A percentile compares a stretch with the other conserved stretches of the same genome.
Conservation (phyloP, 768 basidiomycete genomes). For the Steccherinum ochraceum region DNA sequence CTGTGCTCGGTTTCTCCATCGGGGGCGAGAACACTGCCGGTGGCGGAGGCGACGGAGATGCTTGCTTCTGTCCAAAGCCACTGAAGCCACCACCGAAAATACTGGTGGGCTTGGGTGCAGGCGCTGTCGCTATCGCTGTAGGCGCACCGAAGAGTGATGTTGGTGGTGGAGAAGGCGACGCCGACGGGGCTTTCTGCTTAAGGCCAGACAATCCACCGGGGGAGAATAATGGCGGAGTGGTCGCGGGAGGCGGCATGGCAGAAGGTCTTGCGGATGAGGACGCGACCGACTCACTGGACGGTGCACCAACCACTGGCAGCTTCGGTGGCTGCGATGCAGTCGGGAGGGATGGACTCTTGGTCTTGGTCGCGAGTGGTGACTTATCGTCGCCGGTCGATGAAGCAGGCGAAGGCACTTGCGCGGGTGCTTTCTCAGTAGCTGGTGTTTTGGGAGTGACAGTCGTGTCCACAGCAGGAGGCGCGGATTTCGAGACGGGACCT, state of each 20-base stretch:
- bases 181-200: no score
- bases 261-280: neutral
- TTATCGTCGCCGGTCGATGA: slow-evolving; percentile 6
- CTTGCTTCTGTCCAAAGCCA: slow-evolving; percentile 3
- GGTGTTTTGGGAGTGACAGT: neutral
- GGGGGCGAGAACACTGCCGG: no score
- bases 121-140: neutral
- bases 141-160: no score
- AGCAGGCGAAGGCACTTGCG: slow-evolving; percentile 5
- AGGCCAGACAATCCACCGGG: no score
- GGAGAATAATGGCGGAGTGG: no score
- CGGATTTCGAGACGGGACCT: neutral
- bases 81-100: neutral
- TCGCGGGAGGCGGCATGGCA: neutral
- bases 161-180: no score
- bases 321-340: slow-evolving; percentile 8
- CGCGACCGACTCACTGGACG: neutral
- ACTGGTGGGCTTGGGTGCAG: neutral
- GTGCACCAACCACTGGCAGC: neutral
- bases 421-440: neutral
- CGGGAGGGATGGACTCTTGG: slow-evolving; percentile 45
- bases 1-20: no score
- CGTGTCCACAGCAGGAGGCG: neutral
- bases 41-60: slow-evolving; percentile 7
- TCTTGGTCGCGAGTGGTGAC: slow-evolving; percentile 25